Evolutionary conservation across 768 basidiomycete species (phyloP).

Genomic region (Pleurotus tuber-regium): DNA sequence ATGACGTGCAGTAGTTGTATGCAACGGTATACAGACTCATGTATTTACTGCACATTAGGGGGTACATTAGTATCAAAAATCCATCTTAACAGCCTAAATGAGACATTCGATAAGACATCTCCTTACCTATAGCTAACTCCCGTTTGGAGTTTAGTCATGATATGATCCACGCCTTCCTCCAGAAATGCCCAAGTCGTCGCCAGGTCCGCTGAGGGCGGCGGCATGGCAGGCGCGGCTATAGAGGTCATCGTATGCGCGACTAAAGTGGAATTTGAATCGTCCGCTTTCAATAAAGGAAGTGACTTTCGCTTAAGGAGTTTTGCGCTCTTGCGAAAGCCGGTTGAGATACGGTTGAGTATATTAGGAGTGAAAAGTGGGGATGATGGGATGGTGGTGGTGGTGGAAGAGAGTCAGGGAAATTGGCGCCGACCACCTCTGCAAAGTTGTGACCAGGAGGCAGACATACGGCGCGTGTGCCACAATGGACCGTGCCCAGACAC

Average conservation of each 20-base stretch:
- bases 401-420: conserved; percentile 16
- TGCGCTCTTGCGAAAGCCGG: conserved; percentile 8
- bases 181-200: conserved; percentile 87
- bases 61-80: background rate
- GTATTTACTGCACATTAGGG: conserved; percentile 51
- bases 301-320: conserved; percentile 12
- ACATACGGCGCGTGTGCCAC: background rate
- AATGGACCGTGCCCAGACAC: no score
- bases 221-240: conserved; percentile 48
- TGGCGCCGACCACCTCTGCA: conserved; percentile 10
- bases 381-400: conserved; percentile 32
- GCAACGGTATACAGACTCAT: conserved; percentile 91
- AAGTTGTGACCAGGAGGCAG: no score
- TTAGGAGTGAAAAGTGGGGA: conserved; percentile 6
- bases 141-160: conserved; percentile 88
- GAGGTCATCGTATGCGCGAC: conserved; percentile 7
- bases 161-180: conserved; percentile 86
- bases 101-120: conserved; percentile 8
- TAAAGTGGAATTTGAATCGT: conserved; percentile 3
- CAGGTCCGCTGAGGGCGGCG: conserved; percentile 67
- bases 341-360: conserved; percentile 5
- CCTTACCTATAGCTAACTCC: conserved; percentile 74
- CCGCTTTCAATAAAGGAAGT: conserved; percentile 3
- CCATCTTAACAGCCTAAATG: conserved; percentile 7
- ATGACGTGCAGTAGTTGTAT: conserved; percentile 97